Evolutionary conservation across 495 filamentous ascomycete genomes (phyloP), one percentile per base, ranked within the genome.

Genomic region (Penicillium odoratum): DNA sequence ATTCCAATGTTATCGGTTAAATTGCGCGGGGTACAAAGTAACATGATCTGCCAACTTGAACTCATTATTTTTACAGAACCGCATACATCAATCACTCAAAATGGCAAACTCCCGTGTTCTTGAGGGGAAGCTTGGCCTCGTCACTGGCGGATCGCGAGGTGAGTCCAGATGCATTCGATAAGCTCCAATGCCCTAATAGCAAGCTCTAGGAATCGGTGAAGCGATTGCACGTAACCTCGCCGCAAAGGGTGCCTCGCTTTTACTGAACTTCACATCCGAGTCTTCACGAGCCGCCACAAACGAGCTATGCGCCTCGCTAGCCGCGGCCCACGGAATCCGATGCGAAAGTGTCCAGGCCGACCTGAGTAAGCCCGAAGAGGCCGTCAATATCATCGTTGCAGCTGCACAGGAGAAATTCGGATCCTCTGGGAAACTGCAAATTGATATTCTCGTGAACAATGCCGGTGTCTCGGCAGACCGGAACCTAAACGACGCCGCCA

Each of bases 361-460:
- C 63, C 77, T 87, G 53, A 70, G 72, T 51, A 70, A 81, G 38
- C 74, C 81, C 33, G 65, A 68, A 26, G 63, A 71, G 44, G 75
- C 66, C n/a, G 61, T 65, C 4, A 26, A 49, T 0, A 51, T 48
- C 0, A 79, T 79, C 54, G 40, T 79, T 31, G 42, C 51, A 0
- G 67, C 74, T 0, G 80, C 80, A 0, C 74, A 81, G 44, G 69
- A 80, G 57, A 73, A 83, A 54, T 86, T 86, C 65, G 60, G 76
- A 13, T 69, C 78, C 36, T 69, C 74, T 9, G 70, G 70, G 15
- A 76, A 76, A 26, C 83, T 93, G 70, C 85, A 87, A 59, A 84
- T 96, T 72, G 90, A 96, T 69, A 91, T 97, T 61, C 72, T 96
- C 28, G 77, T 97, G 76, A 95, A 97, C 81, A 96, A 96, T 69